A percentile compares a stretch with the other conserved stretches of the same genome.
Evolutionary conservation across 1,139 yeast genomes (phyloP).

Genomic region (Hanseniaspora uvarum): DNA sequence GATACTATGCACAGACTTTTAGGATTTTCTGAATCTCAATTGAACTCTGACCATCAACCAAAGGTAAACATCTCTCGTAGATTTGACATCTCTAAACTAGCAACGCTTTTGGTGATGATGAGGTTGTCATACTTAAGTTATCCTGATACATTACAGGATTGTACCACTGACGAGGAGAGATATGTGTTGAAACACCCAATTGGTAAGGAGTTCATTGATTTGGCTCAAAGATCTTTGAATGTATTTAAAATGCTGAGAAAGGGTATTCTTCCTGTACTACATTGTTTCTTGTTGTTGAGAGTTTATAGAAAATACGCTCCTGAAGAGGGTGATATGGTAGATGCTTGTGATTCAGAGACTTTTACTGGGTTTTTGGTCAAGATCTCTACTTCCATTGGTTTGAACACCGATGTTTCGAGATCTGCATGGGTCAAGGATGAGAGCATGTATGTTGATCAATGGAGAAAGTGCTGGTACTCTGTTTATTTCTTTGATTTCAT

Average conservation of each 20-base stretch:
- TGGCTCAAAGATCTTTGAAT: conserved; percentile 45
- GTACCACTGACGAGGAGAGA: conserved; percentile 31
- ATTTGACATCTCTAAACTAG: conserved; percentile 41
- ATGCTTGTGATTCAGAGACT: conserved; percentile 43
- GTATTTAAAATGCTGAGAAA: conserved; percentile 43
- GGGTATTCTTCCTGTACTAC: conserved; percentile 43
- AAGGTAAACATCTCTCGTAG: conserved; percentile 32
- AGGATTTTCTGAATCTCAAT: conserved; percentile 19
- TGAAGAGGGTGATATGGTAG: conserved; percentile 43
- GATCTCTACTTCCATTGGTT: conserved; percentile 42
- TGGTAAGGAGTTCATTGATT: conserved; percentile 36
- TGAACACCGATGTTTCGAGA: conserved; percentile 43
- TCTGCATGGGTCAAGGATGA: conserved; percentile 30
- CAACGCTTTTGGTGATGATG: conserved; percentile 36
- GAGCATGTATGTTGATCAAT: conserved; percentile 32
- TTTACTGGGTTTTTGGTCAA: conserved; percentile 40
- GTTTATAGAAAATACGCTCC: conserved; percentile 42
- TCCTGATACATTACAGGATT: conserved; percentile 20
- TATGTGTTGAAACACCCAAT: conserved; percentile 43
- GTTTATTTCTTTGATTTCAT: conserved; percentile 34
- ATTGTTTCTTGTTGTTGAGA: conserved; percentile 40
- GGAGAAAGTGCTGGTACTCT: conserved; percentile 47
- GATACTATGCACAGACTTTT: conserved; percentile 23
- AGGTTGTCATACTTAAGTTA: conserved; percentile 35
- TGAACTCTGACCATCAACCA: conserved; percentile 23